phyloP scores from a whole-genome alignment of 2,329 filamentous ascomycete genomes.

The Xylaria sp. region DNA sequence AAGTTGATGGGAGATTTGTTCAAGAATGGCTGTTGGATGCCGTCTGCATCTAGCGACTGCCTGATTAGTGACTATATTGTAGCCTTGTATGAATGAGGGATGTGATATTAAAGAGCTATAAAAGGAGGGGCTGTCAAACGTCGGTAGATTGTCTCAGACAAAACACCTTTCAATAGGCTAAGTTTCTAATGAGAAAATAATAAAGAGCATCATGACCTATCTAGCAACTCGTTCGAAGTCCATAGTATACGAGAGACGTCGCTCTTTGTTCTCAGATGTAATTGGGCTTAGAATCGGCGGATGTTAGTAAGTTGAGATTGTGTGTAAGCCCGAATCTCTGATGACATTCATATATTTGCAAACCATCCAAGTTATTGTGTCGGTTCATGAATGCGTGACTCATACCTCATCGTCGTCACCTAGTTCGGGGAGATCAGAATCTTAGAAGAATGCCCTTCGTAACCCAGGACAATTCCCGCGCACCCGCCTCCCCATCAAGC shows the following conservation, averaged over 20 bases:
- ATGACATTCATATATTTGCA: too few species aligned
- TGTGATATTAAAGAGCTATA: not conserved
- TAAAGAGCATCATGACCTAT: not conserved
- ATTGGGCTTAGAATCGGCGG: too few species aligned
- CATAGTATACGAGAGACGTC: not conserved
- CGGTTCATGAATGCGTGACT: not conserved
- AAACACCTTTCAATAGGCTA: not conserved
- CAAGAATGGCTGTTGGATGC: not conserved
- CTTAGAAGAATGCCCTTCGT: not conserved
- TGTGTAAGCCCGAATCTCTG: too few species aligned
- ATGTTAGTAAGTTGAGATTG: too few species aligned
- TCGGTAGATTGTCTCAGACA: not conserved
- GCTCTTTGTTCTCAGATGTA: too few species aligned
- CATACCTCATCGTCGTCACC: not conserved
- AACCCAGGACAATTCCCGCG: not conserved
- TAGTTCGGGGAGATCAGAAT: not conserved
- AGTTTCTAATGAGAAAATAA: constrained; percentile 5
- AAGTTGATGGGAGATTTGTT: not conserved
- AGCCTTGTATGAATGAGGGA: not conserved
- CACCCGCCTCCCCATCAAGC: not conserved
- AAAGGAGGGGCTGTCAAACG: not conserved
- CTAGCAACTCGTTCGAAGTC: not conserved
- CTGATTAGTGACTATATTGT: not conserved
- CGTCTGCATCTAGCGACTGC: not conserved
- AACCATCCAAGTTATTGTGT: not conserved